A percentile compares a stretch with the other conserved stretches of the same genome.
phyloP scores from a whole-genome alignment of 2,329 filamentous ascomycete species.

The Penicillium capsulatum region DNA sequence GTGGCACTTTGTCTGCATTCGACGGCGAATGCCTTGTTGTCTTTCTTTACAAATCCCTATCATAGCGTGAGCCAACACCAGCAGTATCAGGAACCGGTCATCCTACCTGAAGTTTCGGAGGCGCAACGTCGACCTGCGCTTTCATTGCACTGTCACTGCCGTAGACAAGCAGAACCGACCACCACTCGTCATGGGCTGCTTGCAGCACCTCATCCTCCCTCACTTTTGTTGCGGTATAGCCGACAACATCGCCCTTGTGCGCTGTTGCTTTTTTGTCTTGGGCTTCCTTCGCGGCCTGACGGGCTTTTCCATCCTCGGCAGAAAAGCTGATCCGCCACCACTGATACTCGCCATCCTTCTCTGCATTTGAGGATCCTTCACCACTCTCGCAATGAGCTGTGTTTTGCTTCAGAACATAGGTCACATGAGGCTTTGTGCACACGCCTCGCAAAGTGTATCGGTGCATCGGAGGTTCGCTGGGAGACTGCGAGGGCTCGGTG shows the following conservation, averaged over 20 bases:
- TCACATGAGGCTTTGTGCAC: slow-evolving; percentile 54
- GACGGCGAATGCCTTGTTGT: slow-evolving; percentile 43
- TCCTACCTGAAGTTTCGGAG: slow-evolving; percentile 38
- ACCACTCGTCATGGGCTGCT: slow-evolving; percentile 51
- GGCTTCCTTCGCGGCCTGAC: slow-evolving; percentile 26
- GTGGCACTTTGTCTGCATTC: slow-evolving; percentile 29
- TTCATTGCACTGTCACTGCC: slow-evolving; percentile 49
- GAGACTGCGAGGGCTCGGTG: slow-evolving; percentile 43
- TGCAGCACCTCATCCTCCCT: slow-evolving; percentile 53
- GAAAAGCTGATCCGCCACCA: slow-evolving; percentile 57
- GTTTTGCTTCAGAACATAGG: slow-evolving; percentile 50
- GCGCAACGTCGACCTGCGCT: slow-evolving; percentile 29
- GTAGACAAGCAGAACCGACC: slow-evolving; percentile 55
- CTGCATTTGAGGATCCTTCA: slow-evolving; percentile 29
- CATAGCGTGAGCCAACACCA: slow-evolving; percentile 12
- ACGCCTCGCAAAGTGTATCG: slow-evolving; percentile 57
- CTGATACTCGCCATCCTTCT: slow-evolving; percentile 38
- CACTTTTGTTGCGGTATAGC: slow-evolving; percentile 42
- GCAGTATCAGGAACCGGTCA: neutral
- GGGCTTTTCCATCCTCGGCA: slow-evolving; percentile 39
- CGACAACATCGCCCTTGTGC: slow-evolving; percentile 34
- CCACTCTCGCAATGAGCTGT: slow-evolving; percentile 18
- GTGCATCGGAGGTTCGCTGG: slow-evolving; percentile 39
- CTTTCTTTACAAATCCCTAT: slow-evolving; percentile 48
- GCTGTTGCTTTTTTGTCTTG: slow-evolving; percentile 16